These are phyloP conservation scores for Geosmithia putterillii DNA, from an alignment of 2,329 filamentous ascomycete species.

Conservation along the genomic window DNA sequence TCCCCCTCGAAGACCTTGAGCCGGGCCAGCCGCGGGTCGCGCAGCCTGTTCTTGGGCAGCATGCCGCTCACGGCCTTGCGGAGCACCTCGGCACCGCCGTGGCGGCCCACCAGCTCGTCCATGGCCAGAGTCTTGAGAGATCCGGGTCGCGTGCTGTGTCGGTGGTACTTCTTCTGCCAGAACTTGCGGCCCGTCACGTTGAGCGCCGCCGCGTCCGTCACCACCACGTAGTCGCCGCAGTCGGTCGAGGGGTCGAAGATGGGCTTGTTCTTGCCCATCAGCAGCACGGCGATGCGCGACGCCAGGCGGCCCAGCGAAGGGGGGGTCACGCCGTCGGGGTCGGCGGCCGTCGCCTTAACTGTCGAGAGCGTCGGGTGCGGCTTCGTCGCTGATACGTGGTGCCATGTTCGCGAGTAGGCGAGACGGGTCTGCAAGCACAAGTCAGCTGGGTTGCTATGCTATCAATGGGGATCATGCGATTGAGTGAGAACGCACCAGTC, in stretches of 20 bases:
- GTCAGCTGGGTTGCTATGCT: too few relatives aligned
- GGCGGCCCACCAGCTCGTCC: conserved; percentile 89
- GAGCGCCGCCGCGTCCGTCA: conserved; percentile 76
- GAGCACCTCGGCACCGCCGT: conserved; percentile 84
- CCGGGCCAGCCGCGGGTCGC: conserved; percentile 75
- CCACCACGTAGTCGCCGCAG: conserved; percentile 98
- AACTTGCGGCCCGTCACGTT: conserved; percentile 86
- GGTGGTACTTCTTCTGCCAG: conserved; percentile 90
- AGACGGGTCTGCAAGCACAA: conserved; percentile 61
- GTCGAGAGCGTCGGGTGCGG: conserved; percentile 50
- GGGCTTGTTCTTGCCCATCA: conserved; percentile 99
- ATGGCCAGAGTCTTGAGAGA: conserved; percentile 81
- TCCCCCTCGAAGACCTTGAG: conserved; percentile 95
- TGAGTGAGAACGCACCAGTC: conserved; percentile 41
- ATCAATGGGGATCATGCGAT: neutral
- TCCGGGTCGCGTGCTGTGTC: conserved; percentile 83
- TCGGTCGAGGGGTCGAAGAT: conserved; percentile 96
- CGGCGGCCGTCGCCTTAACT: conserved; percentile 28
- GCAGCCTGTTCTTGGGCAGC: conserved; percentile 90
- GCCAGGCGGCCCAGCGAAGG: conserved; percentile 86
- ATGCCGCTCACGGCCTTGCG: conserved; percentile 90
- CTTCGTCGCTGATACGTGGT: conserved; percentile 63
- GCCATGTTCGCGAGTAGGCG: conserved; percentile 94
- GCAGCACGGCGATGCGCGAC: conserved; percentile 69
- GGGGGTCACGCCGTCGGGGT: conserved; percentile 35